Base-by-base conservation (phyloP, 495 filamentous ascomycete genomes). In the Lophiostoma macrostomum region DNA sequence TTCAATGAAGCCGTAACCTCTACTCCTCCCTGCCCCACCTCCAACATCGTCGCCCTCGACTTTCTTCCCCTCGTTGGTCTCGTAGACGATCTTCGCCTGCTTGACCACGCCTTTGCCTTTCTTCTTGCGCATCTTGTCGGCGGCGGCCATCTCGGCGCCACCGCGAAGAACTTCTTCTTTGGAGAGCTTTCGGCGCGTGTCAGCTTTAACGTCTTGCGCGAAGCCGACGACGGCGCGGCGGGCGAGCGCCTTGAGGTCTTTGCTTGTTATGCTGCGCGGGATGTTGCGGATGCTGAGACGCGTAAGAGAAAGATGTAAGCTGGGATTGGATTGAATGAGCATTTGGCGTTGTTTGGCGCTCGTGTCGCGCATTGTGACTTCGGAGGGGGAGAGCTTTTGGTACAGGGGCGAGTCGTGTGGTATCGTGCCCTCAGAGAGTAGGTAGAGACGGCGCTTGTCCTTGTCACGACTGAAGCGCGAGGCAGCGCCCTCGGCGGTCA, bases 1-100 rank as follows among this genome's bases (percentile, higher is more conserved):
- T 69, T 99, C 93, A 50, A 99, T 86, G 70, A 99, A 99, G 10
- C 94, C 93, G 67, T 99, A 99, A 19, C 93, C 94, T 63, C 91
- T 76, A 57, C 84, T 89, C 64, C 90, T 78, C 30, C 93, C 90
- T 18, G 81, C 88, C 3, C 87, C 85, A 50, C 68, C 77, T n/a
- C n/a, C n/a, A n/a, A n/a, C n/a, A n/a, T n/a, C n/a, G 36, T 76
- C 71, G 67, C 95, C 88, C 2, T 74, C 66, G 7, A 95, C 80
- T 73, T 95, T 96, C 52, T 78, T 78, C 16, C 91, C 90, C 60
- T 90, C 81, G 16, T 74, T 76, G 12, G 85, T 84, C 72, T 99
- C 93, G 64, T 91, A 96, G 20, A 96, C 84, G 50, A 97, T 80
- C 72, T 95, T 99, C 25, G 93, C 87, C 70, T 99, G 93, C 59